Base-by-base conservation (phyloP, 768 basidiomycete species). In the Leccinum longicurvipes region DNA sequence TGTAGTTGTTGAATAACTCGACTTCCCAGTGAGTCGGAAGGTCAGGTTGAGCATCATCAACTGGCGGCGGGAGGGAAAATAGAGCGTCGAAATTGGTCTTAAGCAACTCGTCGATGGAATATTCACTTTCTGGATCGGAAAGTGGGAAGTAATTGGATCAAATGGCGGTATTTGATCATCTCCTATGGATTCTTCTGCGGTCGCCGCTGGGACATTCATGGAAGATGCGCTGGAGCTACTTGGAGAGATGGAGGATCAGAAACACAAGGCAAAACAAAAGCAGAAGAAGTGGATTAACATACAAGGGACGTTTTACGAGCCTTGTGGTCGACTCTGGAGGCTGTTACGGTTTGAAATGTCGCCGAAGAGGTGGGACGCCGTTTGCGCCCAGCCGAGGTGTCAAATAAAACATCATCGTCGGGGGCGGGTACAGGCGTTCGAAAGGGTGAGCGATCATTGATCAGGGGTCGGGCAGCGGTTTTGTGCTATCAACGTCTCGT, bases 61-160 rank as follows among this genome's bases (percentile, higher is more conserved):
- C 44, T 24, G 44, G 44, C 12, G 44, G 44, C 6, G 44, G 44
- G 8, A 45, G 21, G 23, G 21, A 23, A 24, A 74, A 72, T 9
- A 68, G 29, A 11, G 47, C 3, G 10, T 57, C 54, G 49, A 71
- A 67, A 36, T 63, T 58, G 4, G 63, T 54, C 14, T 66, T 60
- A 39, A 73, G 74, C 77, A 76, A 77, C 27, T 71, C 63, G 19
- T 76, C 73, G 21, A 75, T 54, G 1, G 64, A 63, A 14, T 62
- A 57, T 19, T 63, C 67, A 4, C 57, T 65, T 21, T 60, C 53
- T 0, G 54, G 15, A 5, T 36, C 36, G 36, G 36, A 36, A 36
- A 36, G 36, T 36, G 36, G 36, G 17, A 36, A n/a, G 6, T 19
- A 19, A 21, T 7, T 11, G 21, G 21, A 42, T 42, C 41, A 42